Evolutionary conservation across 306 rosid genomes (phyloP).

Genomic region (Adenanthera pavonina): DNA sequence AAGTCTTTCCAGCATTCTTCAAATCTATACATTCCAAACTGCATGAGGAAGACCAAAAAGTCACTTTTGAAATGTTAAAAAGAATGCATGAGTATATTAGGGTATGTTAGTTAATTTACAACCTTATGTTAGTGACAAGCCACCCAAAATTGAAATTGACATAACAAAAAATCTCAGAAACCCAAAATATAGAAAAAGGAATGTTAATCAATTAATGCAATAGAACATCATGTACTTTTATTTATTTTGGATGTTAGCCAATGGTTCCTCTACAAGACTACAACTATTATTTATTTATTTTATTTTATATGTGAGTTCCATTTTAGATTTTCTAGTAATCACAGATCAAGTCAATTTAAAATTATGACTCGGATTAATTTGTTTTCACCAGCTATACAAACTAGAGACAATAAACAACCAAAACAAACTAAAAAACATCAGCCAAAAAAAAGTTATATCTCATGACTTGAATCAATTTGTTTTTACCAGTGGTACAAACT

Average conservation of each 20-base stretch:
- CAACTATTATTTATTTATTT: too few relatives aligned
- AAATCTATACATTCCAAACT: slow-evolving; percentile 78
- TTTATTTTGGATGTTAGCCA: too few relatives aligned
- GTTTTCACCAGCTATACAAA: neutral
- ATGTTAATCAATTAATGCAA: slow-evolving; percentile 2
- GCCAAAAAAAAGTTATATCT: neutral
- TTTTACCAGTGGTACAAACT: slow-evolving; percentile 3
- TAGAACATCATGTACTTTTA: slow-evolving; percentile 4
- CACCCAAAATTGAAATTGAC: slow-evolving; percentile 8
- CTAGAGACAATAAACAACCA: too few relatives aligned
- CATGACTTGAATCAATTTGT: neutral
- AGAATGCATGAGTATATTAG: slow-evolving; percentile 38
- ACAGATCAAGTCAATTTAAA: neutral
- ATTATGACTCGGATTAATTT: neutral
- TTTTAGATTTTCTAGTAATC: neutral
- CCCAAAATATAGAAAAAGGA: slow-evolving; percentile 34
- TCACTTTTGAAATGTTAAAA: neutral
- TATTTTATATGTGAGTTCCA: neutral
- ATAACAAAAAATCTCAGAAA: slow-evolving; percentile 39
- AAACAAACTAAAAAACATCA: neutral
- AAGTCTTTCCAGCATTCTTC: slow-evolving; percentile 78
- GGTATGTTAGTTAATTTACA: slow-evolving; percentile 28
- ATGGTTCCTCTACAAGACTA: neutral
- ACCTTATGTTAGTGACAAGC: slow-evolving; percentile 34
- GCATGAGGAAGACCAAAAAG: slow-evolving; percentile 55